Conservation (phyloP, 2,329 filamentous ascomycete species). For the Penicillium brasilianum region DNA sequence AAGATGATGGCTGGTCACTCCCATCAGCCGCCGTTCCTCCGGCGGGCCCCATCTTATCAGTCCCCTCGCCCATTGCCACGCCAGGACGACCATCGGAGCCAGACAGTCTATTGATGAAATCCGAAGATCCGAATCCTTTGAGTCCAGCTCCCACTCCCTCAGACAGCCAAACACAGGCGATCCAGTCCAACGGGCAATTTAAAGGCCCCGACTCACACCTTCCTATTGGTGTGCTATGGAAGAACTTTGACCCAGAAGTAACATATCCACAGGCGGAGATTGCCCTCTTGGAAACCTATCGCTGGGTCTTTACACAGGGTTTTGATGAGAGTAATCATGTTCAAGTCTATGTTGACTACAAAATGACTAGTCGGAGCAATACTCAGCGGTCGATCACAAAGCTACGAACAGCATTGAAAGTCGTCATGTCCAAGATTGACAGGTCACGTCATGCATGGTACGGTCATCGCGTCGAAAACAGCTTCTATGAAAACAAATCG, state of each 20-base stretch:
- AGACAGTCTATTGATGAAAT: not conserved
- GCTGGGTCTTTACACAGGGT: conserved; percentile 43
- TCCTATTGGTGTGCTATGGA: conserved; percentile 15
- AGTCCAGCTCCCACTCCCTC: not conserved
- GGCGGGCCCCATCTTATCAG: not conserved
- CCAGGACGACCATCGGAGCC: not conserved
- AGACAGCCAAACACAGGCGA: not conserved
- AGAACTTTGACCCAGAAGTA: not conserved
- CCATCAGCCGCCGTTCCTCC: not conserved
- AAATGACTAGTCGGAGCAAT: conserved; percentile 43
- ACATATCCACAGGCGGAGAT: conserved; percentile 33
- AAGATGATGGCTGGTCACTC: not conserved
- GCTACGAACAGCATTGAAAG: conserved; percentile 44
- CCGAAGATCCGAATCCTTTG: not conserved
- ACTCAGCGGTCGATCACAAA: conserved; percentile 41
- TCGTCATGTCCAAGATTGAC: conserved; percentile 49
- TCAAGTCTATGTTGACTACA: conserved; percentile 48
- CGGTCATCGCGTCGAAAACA: conserved; percentile 29
- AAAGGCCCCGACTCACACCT: conserved; percentile 4
- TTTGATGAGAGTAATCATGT: conserved; percentile 28
- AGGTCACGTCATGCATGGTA: conserved; percentile 46
- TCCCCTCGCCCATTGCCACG: not conserved
- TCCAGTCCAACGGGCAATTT: not conserved
- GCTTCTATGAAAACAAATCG: conserved; percentile 16
- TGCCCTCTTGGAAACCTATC: conserved; percentile 35